Evolutionary conservation across 2,329 filamentous ascomycete genomes (phyloP), one percentile per base, ranked within the genome.

Genomic region (Colletotrichum tabaci): DNA sequence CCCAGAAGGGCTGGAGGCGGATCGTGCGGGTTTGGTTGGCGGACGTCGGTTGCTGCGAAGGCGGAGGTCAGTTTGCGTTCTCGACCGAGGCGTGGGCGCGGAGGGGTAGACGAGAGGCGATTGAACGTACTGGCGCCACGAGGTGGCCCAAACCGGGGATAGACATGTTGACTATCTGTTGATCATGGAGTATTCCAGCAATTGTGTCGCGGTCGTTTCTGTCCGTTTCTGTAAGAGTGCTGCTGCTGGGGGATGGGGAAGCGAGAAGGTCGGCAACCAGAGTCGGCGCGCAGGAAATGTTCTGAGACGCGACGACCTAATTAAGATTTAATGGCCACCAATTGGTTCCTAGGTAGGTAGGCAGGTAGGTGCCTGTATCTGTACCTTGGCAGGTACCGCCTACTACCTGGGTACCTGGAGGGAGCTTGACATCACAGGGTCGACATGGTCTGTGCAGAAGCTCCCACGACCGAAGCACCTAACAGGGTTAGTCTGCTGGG

Each of bases 141-240:
- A 91, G 89, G 79, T 93, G 90, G 76, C 92, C 92, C 81, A 94
- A 83, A 77, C 92, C 92, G 76, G 92, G 92, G 79, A 94, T 92
- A 76, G 92, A 93, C 92, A 94, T 94, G 50, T 70, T 79, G 60
- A 13, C 53, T 72, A 71, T 72, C 15, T 61, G 47, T 38, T 57
- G 38, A 50, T 61, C 70, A 70, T 72, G 30, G 47, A 38, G 40
- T 23, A 47, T 26, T 4, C 42, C 30, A 4, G n/a, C 8, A 13
- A 7, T 6, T 15, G 21, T 49, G 56, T 61, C 9, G 49, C 35
- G 23, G 10, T 42, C 50, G 42, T 35, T 42, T 42, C 35, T n/a
- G 40, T 13, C 12, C 15, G 35, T 7, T 30, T 21, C n/a, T 30
- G 30, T 6, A 30, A 8, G 30, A 30, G 30, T 26, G 23, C 23